Evolutionary conservation across 495 filamentous ascomycete species (phyloP), one percentile per base, ranked within the genome.

Genomic region (Aspergillus kassunensis): DNA sequence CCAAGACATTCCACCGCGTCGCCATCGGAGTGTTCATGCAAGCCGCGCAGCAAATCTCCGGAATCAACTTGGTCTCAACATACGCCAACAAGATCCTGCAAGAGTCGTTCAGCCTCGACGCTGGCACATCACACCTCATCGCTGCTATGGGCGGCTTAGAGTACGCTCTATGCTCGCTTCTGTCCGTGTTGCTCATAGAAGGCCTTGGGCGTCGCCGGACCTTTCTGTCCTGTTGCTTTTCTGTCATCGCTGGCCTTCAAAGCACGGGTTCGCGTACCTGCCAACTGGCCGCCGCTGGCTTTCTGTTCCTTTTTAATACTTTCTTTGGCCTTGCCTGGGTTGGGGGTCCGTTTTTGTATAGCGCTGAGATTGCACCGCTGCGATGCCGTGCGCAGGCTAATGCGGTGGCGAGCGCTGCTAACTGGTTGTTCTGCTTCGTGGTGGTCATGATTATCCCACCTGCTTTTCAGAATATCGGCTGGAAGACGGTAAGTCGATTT

Each of bases 341-440:
- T 5, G 76, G 77, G n/a, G 73, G 78, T 4, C 77, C 78, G 0
- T 83, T 80, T 81, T 66, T 86, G 1, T 87, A 84, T 59, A 79
- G 80, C 4, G 80, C 81, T 13, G 84, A 86, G 56, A 80, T 85
- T 62, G 83, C 79, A 56, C 74, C 74, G 19, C 64, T 85, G 2
- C 67, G 71, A 4, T 82, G 81, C 72, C 60, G 80, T 12, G 79
- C 77, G 1, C 80, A 84, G 55, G 80, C 76, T 2, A 78, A 80
- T 0, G 81, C 80, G 0, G 57, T 81, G 2, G 79, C 76, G 1
- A 83, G 84, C 5, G 81, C 78, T 2, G 80, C 78, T 0, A 79
- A 82, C 50, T 85, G 83, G 81, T 72, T 83, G 43, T 75, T 77
- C 41, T 84, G 84, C 56, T 84, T 82, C 49, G 74, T 71, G 35